Evolutionary conservation across 2,329 filamentous ascomycete genomes (phyloP).

Genomic region (Lecanosticta acicola): DNA sequence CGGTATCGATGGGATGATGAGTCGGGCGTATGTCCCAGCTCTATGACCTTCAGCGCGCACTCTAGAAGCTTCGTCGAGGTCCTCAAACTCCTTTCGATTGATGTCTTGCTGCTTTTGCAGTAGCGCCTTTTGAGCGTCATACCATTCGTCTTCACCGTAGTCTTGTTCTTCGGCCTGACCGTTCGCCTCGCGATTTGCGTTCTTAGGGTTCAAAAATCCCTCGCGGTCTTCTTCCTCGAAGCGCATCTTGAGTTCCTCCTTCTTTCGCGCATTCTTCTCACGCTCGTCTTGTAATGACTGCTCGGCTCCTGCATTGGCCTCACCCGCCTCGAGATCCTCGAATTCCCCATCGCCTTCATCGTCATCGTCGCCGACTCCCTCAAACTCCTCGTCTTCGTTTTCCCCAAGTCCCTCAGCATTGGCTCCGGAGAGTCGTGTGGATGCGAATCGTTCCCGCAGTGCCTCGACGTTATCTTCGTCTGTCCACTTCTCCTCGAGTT

Average conservation of each 20-base stretch:
- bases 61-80: slow-evolving; percentile 76
- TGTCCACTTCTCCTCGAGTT: slow-evolving; percentile 80
- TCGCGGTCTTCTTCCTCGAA: slow-evolving; percentile 99
- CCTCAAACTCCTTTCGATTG: slow-evolving; percentile 89
- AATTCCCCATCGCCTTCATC: slow-evolving; percentile 75
- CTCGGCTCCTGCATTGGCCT: slow-evolving; percentile 42
- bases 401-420: slow-evolving; percentile 47
- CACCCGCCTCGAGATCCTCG: slow-evolving; percentile 76
- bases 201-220: slow-evolving; percentile 86
- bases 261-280: slow-evolving; percentile 80
- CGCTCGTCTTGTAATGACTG: slow-evolving; percentile 56
- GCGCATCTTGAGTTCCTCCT: slow-evolving; percentile 87
- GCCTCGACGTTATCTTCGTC: slow-evolving; percentile 69
- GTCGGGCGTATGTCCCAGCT: slow-evolving; percentile 86
- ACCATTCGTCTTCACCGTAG: slow-evolving; percentile 98
- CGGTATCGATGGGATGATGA: slow-evolving; percentile 82
- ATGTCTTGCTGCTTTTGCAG: slow-evolving; percentile 95
- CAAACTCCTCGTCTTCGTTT: slow-evolving; percentile 46
- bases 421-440: slow-evolving; percentile 54
- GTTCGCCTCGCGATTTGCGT: slow-evolving; percentile 62
- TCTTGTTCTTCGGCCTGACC: slow-evolving; percentile 63
- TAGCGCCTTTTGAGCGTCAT: slow-evolving; percentile 89
- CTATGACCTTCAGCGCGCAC: slow-evolving; percentile 82
- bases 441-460: slow-evolving; percentile 70
- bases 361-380: slow-evolving; percentile 46